phyloP scores from a whole-genome alignment of 1,139 yeast genomes.

The Nakaseomyces delphensis region DNA sequence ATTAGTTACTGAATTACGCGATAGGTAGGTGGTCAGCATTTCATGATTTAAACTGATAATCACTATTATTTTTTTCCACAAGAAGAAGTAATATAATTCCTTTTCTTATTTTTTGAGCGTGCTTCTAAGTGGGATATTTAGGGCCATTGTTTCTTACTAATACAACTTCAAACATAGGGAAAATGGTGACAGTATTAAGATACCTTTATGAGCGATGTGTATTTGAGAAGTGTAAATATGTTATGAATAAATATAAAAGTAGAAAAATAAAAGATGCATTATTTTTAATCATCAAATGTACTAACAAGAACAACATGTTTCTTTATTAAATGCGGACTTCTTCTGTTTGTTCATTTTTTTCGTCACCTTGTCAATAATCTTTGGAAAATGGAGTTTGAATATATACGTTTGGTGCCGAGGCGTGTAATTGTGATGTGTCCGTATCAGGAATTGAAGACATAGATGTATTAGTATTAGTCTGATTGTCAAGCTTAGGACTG shows the following conservation, averaged over 20 bases:
- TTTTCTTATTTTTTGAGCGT: too few species aligned
- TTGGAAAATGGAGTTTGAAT: conserved; percentile 12
- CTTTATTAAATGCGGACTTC: too few species aligned
- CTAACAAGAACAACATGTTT: too few species aligned
- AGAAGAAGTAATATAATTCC: neutral
- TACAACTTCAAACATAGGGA: neutral
- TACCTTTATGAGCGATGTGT: neutral
- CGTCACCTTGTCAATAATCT: neutral
- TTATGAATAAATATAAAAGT: conserved; percentile 1
- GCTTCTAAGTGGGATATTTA: too few species aligned
- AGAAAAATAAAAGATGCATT: neutral
- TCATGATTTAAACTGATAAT: neutral
- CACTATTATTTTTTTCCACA: neutral
- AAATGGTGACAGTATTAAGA: neutral
- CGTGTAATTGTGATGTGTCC: conserved; percentile 13
- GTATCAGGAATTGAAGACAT: conserved; percentile 19
- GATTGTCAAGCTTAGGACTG: conserved; percentile 15
- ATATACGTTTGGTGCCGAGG: conserved; percentile 13
- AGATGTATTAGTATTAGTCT: conserved; percentile 16
- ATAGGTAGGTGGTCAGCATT: conserved; percentile 17
- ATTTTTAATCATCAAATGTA: neutral
- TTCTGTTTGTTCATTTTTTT: too few species aligned
- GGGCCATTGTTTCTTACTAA: too few species aligned
- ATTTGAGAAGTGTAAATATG: neutral
- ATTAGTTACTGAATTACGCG: conserved; percentile 53